Percentiles rank a stretch among this genome's conserved stretches.
Conservation (phyloP, 2,329 filamentous ascomycete species). For the Juglanconis oblonga region DNA sequence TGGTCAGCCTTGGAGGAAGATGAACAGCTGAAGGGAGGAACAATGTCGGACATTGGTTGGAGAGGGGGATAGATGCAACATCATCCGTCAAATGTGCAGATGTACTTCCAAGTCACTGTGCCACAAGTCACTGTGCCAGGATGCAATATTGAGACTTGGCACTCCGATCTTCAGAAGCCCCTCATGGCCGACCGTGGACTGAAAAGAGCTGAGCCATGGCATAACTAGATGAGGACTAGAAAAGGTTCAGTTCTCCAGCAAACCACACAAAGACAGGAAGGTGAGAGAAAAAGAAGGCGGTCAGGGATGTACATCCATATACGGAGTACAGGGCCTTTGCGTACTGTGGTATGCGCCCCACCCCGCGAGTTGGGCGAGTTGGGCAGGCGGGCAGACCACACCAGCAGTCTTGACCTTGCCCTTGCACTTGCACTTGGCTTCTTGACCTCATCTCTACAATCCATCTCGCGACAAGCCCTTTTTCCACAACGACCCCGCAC, state of each 20-base stretch:
- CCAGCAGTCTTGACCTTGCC: too few species aligned
- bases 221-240: background rate
- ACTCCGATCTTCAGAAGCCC: too few species aligned
- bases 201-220: background rate
- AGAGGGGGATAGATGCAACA: too few species aligned
- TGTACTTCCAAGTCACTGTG: too few species aligned
- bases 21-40: too few species aligned
- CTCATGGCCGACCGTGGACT: too few species aligned
- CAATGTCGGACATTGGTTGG: too few species aligned
- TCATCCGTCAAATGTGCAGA: too few species aligned
- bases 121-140: too few species aligned
- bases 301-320: background rate
- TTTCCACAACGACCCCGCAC: background rate
- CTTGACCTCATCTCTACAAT: background rate
- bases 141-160: too few species aligned
- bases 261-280: background rate
- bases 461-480: background rate
- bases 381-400: background rate
- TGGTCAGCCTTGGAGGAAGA: too few species aligned
- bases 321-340: background rate
- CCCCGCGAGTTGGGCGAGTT: background rate
- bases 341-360: background rate
- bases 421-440: background rate
- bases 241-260: background rate
- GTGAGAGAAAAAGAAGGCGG: background rate